Evolutionary conservation across 768 basidiomycete species (phyloP), one percentile per base, ranked within the genome.

Genomic region (Collybia sp.): DNA sequence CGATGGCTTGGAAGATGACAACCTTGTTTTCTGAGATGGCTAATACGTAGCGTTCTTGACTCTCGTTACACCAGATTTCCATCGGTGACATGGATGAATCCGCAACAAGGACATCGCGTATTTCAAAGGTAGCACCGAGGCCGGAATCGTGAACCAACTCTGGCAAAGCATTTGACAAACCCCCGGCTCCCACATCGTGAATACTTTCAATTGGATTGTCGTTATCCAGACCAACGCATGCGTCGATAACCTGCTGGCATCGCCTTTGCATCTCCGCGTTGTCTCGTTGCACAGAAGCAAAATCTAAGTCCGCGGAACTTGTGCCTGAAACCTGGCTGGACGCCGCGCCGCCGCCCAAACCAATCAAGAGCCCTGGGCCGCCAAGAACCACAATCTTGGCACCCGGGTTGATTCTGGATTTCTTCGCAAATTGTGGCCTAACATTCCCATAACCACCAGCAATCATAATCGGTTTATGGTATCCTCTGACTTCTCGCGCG

Each of bases 31-130:
- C 79, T 0, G 80, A 79, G 49, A 99, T 77, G 8, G 96, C 96
- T 25, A 98, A 76, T 20, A 98, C 96, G 61, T 98, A 99, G 33
- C 96, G 84, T 58, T 98, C 96, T 70, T 98, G 96, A 53, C 85
- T 88, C 67, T 99, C 96, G 66, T 99, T 99, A 62, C 96, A 98
- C 96, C 96, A 99, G 42, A 98, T 97, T 68, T 98, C 95, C 95
- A 99, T 97, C 0, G 96, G 96, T 3, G 91, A 93, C 90, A 99
- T 91, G 33, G 88, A 86, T 17, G 78, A 75, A 62, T 98, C 96
- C 20, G 92, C 95, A 34, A 96, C 83, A 18, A 91, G 76, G 6
- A 99, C 84, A 56, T 97, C 89, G 16, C 95, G 75, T 54, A 99
- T 94, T 69, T 99, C 96, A 58, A 98, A 93, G 3, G 61, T 73